A percentile compares a stretch with the other conserved stretches of the same genome.
Conservation (phyloP, 2,329 filamentous ascomycete genomes). For the Trichoderma gracile region DNA sequence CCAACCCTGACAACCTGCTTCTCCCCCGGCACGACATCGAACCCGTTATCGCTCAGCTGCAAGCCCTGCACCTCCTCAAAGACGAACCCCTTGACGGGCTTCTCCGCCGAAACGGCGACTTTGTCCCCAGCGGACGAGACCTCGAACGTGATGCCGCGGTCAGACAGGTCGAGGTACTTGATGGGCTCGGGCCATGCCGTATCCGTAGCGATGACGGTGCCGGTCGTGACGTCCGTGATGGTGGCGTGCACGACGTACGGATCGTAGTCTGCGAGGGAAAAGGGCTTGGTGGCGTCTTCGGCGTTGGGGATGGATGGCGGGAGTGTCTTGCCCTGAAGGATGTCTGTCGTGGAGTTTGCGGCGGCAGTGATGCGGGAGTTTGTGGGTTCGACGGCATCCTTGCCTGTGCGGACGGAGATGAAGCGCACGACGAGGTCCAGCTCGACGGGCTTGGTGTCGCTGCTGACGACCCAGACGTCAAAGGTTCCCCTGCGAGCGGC, state of each 20-base stretch:
- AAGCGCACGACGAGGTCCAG: slow-evolving; percentile 40
- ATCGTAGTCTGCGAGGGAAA: slow-evolving; percentile 42
- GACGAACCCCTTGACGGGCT: slow-evolving; percentile 59
- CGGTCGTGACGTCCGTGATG: slow-evolving; percentile 38
- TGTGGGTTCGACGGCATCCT: slow-evolving; percentile 37
- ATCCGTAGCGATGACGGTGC: slow-evolving; percentile 47
- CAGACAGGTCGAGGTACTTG: slow-evolving; percentile 57
- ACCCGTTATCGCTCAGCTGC: slow-evolving; percentile 56
- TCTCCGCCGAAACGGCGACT: slow-evolving; percentile 40
- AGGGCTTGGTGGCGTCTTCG: slow-evolving; percentile 26
- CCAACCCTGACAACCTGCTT: slow-evolving; percentile 30
- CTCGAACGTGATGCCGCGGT: slow-evolving; percentile 42
- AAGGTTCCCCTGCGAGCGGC: slow-evolving; percentile 39
- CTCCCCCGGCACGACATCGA: slow-evolving; percentile 57
- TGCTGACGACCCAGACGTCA: slow-evolving; percentile 49
- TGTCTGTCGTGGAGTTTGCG: slow-evolving; percentile 44
- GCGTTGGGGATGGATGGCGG: slow-evolving; percentile 22
- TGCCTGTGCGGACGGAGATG: slow-evolving; percentile 45
- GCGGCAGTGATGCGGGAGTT: slow-evolving; percentile 31
- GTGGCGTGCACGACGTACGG: slow-evolving; percentile 52
- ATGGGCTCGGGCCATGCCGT: slow-evolving; percentile 63
- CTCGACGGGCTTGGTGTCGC: slow-evolving; percentile 30
- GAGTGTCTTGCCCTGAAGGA: slow-evolving; percentile 31
- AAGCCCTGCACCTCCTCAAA: slow-evolving; percentile 51
- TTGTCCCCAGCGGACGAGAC: slow-evolving; percentile 29